Base-by-base conservation (phyloP, 2,329 filamentous ascomycete species). In the Periglandula ipomoeae region DNA sequence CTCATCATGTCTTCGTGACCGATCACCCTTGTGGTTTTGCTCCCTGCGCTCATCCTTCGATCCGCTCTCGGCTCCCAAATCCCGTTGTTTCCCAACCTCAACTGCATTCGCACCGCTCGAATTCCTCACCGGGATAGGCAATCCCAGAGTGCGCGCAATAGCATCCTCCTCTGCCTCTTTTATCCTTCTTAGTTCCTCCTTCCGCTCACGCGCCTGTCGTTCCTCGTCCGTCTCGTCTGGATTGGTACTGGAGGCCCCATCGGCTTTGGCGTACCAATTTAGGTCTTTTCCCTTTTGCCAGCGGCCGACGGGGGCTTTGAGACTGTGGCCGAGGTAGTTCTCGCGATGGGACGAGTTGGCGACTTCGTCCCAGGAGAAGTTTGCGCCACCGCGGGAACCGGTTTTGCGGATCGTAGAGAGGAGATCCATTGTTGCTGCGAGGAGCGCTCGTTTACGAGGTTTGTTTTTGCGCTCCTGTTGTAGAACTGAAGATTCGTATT, bases 361-460 rank as follows among this genome's bases (percentile, higher is more conserved):
- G 62, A 98, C 91, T 58, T 96, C 89, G 56, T 91, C 87, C 93
- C 93, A 97, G 70, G 84, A 90, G 73, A 98, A 98, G 67, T 96
- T 89, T 67, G 86, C 86, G 63, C 93, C 93, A 61, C 93, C 93
- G 56, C 93, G 85, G 59, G 89, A 93, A 65, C 95, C 91, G 17
- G 76, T 71, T 70, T 98, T 97, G 61, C 90, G 88, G 53, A 98
- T 85, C 38, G 87, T 89, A 51, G 90, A 87, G 48, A 97, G 81
- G 48, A 98, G 79, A 76, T 98, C 93, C 93, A 98, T 96, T 49
- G 52, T 49, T 44, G 23, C 9, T 22, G n/a, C 7, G 11, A 23
- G 30, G 32, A 19, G 30, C n/a, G n/a, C n/a, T n/a, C n/a, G n/a
- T n/a, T n/a, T n/a, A 35, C 13, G 17, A 19, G 37, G 10, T 39